Percentiles rank a stretch among this genome's conserved stretches.
phyloP scores from a whole-genome alignment of 202 grass and related monocot genomes.

The Schoenoplectus triqueter region DNA sequence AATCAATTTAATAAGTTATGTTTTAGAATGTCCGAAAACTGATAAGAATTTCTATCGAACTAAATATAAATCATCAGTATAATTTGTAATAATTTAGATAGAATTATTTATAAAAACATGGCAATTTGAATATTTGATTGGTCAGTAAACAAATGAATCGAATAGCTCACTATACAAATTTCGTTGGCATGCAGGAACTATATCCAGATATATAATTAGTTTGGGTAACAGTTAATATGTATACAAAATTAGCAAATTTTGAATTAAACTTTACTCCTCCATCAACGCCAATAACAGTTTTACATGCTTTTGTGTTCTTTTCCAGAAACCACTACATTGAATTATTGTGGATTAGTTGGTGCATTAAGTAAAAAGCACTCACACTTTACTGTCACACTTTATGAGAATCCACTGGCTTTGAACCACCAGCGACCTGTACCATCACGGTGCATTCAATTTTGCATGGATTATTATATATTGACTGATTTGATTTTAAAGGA shows the following conservation, averaged over 20 bases:
- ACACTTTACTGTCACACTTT: conserved; percentile 29
- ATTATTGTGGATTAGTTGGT: conserved; percentile 20
- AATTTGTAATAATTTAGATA: too few relatives aligned
- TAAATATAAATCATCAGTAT: too few relatives aligned
- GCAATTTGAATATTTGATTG: too few relatives aligned
- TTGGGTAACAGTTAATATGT: not conserved
- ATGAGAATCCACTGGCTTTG: conserved; percentile 36
- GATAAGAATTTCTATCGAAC: too few relatives aligned
- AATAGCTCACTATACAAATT: too few relatives aligned
- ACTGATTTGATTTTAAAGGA: not conserved
- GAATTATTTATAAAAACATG: too few relatives aligned
- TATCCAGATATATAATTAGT: not conserved
- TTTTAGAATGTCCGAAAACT: too few relatives aligned
- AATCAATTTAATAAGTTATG: too few relatives aligned
- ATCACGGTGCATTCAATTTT: conserved; percentile 42
- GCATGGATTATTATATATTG: conserved; percentile 7
- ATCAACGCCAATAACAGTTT: conserved; percentile 26
- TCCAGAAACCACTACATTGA: conserved; percentile 7
- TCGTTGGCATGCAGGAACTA: too few relatives aligned
- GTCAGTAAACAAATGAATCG: too few relatives aligned
- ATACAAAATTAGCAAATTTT: not conserved
- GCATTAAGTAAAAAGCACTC: conserved; percentile 35
- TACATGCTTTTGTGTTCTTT: conserved; percentile 18
- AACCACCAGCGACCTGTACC: conserved; percentile 32
- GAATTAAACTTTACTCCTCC: not conserved